Evolutionary conservation across 345 rosid genomes (phyloP), one percentile per base, ranked within the genome.

Genomic region (Chamaenerion angustifolium): DNA sequence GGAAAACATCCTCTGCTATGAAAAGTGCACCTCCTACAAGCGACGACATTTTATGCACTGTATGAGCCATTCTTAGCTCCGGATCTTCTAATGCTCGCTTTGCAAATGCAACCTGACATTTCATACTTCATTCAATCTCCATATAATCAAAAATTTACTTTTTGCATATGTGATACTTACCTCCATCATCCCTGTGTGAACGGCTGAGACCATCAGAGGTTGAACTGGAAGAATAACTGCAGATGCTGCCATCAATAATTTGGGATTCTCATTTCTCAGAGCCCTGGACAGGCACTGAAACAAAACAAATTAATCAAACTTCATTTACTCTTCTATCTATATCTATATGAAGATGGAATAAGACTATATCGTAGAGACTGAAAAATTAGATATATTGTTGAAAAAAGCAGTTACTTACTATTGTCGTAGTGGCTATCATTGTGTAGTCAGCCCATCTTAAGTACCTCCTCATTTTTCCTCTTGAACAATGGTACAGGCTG

Each of bases 141-240:
- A 21, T 21, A 2, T 2, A 21, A 21, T 21, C 3, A 21, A 21
- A 21, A 21, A 21, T 4, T 21, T 21, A 21, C 0, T 21, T 21
- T 21, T 21, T 21, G 25, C 25, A 21, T 21, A n/a, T 0, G 25
- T 21, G 4, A 21, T n/a, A n/a, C n/a, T 58, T 71, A 84, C 95
- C 85, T 87, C 94, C 98, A 84, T 82, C 88, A 92, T 75, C 57
- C 98, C 98, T 5, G 93, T 76, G 71, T 87, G 98, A 62, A 87
- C 61, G 1, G 82, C 94, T 16, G 98, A 76, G 60, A 92, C 98
- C 95, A 92, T 84, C 46, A 84, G 74, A 16, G 98, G 98, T 60
- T 92, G 96, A 63, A 92, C 60, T 1, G 96, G 98, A 58, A 92
- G 71, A 42, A 72, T 58, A 44, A 79, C 63, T 11, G 96, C 96